Percentiles rank a stretch among this genome's conserved stretches.
These are phyloP conservation scores for Paralagenidium karlingii DNA, from an alignment of 352 stramenopile species.

Conservation along the genomic window DNA sequence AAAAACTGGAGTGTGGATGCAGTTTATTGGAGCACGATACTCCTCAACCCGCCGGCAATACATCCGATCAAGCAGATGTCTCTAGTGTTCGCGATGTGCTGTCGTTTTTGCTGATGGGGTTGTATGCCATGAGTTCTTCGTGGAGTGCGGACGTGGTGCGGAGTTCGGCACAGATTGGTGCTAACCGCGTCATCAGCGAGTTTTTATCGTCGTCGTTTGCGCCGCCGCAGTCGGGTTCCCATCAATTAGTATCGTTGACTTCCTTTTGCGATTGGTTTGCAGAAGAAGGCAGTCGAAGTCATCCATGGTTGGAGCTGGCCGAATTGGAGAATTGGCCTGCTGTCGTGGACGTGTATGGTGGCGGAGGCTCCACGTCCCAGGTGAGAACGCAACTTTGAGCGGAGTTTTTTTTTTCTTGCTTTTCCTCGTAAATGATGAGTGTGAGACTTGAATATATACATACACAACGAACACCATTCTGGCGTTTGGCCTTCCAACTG, in stretches of 20 bases:
- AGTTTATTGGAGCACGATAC: constrained; percentile 7
- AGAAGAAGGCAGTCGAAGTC: constrained; percentile 37
- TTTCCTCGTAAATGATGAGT: too few species aligned
- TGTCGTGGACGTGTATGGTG: constrained; percentile 56
- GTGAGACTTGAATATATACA: too few species aligned
- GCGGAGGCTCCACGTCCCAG: too few species aligned
- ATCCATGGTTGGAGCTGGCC: constrained; percentile 70
- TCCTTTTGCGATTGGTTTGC: constrained; percentile 73
- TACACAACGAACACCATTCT: too few species aligned
- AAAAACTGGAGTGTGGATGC: constrained; percentile 13
- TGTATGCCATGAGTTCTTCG: constrained; percentile 76
- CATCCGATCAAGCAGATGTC: constrained; percentile 14
- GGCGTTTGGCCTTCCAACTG: too few species aligned
- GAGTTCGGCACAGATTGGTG: constrained; percentile 52
- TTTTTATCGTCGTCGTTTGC: constrained; percentile 13
- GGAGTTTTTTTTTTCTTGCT: too few species aligned
- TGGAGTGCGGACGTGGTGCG: constrained; percentile 55
- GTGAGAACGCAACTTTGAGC: too few species aligned
- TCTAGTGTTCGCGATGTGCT: constrained; percentile 28
- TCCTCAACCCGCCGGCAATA: neutral
- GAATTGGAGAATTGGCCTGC: constrained; percentile 70
- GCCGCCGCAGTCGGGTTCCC: neutral
- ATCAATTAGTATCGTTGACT: constrained; percentile 29
- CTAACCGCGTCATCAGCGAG: constrained; percentile 46
- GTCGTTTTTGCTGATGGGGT: constrained; percentile 33